These are phyloP conservation scores for Tuber umbilicatum DNA, from an alignment of 495 filamentous ascomycete species.

Conservation along the genomic window DNA sequence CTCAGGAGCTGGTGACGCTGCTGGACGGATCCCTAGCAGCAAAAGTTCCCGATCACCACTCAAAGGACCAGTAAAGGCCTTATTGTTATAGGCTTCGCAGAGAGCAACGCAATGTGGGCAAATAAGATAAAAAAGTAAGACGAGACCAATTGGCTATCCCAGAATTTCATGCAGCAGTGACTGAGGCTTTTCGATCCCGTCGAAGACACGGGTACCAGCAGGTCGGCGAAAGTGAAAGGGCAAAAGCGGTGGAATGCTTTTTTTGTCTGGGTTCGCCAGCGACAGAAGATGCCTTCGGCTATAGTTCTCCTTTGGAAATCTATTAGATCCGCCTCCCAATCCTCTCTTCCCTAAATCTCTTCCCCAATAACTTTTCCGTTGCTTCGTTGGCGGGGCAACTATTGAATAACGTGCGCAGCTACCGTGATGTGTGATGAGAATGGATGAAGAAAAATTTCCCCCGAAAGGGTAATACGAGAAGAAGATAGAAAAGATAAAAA, in stretches of 20 bases:
- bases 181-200: constrained; percentile 29
- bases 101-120: not conserved
- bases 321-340: constrained; percentile 4
- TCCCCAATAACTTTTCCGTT: not conserved
- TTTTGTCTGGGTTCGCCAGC: constrained; percentile 28
- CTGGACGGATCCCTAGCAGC: constrained; percentile 4
- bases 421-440: not conserved
- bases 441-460: not conserved
- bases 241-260: constrained; percentile 24
- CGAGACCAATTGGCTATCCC: constrained; percentile 22
- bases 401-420: constrained; percentile 5
- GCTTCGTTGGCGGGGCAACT: constrained; percentile 5
- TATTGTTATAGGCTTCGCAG: not conserved
- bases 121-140: constrained; percentile 12
- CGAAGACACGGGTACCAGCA: constrained; percentile 31
- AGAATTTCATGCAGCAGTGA: constrained; percentile 24
- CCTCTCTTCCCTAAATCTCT: not conserved
- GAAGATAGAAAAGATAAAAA: not conserved
- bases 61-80: not conserved
- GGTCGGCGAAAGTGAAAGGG: constrained; percentile 15
- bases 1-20: constrained; percentile 19
- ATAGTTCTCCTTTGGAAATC: constrained; percentile 16
- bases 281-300: constrained; percentile 15
- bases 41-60: not conserved
- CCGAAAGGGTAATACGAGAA: not conserved